Evolutionary conservation across 2,329 filamentous ascomycete species (phyloP).

Genomic region (Chaetoscypha palmicola): DNA sequence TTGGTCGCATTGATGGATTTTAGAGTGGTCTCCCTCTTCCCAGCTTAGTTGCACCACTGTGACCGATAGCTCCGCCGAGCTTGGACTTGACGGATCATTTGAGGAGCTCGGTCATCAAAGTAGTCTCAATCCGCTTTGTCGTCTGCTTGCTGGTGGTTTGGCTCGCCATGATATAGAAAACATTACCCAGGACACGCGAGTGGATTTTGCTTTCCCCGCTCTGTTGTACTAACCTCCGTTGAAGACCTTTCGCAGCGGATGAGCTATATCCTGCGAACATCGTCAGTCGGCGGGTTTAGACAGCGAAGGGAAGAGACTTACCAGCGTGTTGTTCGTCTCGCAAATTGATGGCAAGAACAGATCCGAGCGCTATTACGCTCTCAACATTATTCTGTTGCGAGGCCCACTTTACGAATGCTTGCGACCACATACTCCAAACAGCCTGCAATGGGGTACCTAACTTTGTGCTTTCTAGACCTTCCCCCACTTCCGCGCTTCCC

Average conservation of each 20-base stretch:
- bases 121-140: conserved; percentile 18
- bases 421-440: conserved; percentile 67
- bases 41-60: too few species aligned
- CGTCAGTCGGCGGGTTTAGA: neutral
- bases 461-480: neutral
- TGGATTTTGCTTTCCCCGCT: conserved; percentile 39
- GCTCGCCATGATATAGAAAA: conserved; percentile 51
- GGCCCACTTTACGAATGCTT: conserved; percentile 48
- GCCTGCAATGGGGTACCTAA: too few species aligned
- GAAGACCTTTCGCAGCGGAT: conserved; percentile 35
- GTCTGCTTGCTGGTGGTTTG: conserved; percentile 35
- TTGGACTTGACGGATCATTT: too few species aligned
- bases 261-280: conserved; percentile 24
- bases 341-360: conserved; percentile 61
- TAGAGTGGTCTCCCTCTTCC: too few species aligned
- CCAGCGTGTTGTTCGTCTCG: conserved; percentile 36
- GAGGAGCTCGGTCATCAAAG: conserved; percentile 10
- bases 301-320: conserved; percentile 6
- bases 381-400: conserved; percentile 51
- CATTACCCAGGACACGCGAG: conserved; percentile 48
- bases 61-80: too few species aligned
- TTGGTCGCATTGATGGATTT: conserved; percentile 31
- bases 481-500: too few species aligned
- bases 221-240: conserved; percentile 31
- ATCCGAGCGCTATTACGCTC: conserved; percentile 67